These are phyloP conservation scores for Candida dubliniensis DNA, from an alignment of 1,139 yeast genomes.

Conservation along the genomic window DNA sequence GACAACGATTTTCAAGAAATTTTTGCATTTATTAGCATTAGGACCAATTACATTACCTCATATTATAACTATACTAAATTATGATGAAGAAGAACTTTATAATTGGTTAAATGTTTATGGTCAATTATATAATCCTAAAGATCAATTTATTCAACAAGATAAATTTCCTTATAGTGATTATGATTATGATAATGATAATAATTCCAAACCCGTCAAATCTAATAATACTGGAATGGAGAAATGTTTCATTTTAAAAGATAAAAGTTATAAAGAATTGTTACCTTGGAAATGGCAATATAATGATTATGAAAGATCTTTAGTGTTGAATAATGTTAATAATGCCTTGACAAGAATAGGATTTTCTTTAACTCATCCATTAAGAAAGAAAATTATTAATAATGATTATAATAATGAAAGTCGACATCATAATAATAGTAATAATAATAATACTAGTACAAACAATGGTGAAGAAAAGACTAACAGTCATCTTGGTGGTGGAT, in stretches of 20 bases:
- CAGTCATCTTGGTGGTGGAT: slow-evolving; percentile 20
- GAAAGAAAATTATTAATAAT: slow-evolving; percentile 32
- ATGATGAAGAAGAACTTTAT: slow-evolving; percentile 14
- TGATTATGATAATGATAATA: neutral
- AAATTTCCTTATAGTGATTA: slow-evolving; percentile 25
- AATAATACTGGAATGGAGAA: slow-evolving; percentile 1
- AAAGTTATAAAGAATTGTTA: slow-evolving; percentile 41
- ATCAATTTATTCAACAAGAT: slow-evolving; percentile 35
- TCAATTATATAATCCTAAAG: slow-evolving; percentile 34
- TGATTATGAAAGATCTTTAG: slow-evolving; percentile 31
- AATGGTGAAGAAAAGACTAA: slow-evolving; percentile 4
- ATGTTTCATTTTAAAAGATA: slow-evolving; percentile 37
- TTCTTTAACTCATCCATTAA: slow-evolving; percentile 46
- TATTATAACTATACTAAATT: slow-evolving; percentile 11
- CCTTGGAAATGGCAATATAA: slow-evolving; percentile 44
- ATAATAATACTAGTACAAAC: slow-evolving; percentile 4
- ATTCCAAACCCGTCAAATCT: slow-evolving; percentile 6
- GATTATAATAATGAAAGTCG: slow-evolving; percentile 5
- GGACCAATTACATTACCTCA: slow-evolving; percentile 33
- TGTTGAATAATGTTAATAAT: slow-evolving; percentile 36
- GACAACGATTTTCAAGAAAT: slow-evolving; percentile 23
- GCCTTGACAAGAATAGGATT: slow-evolving; percentile 47
- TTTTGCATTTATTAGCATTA: slow-evolving; percentile 36
- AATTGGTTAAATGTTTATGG: slow-evolving; percentile 20
- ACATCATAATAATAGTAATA: slow-evolving; percentile 5